Base-by-base conservation (phyloP, 2,329 filamentous ascomycete species). In the Verticillium longisporum region DNA sequence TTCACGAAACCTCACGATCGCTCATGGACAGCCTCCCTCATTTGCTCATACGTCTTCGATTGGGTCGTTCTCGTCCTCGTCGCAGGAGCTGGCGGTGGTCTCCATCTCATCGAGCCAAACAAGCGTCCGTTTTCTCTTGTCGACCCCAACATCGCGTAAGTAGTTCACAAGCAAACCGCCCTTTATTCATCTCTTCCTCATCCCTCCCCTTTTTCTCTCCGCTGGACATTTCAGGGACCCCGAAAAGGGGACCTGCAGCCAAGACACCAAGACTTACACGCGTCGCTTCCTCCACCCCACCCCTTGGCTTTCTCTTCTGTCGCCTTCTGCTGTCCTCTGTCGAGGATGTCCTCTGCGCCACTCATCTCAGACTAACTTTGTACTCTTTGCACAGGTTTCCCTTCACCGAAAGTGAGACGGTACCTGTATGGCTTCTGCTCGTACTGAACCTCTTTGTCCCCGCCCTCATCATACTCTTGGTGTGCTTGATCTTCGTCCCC, bases 91-190 rank as follows among this genome's bases (percentile, higher is more conserved):
- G 87, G 83, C 60, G 82, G 75, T 58, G 80, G 79, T n/a, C 82
- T 91, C 67, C 83, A 83, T 59, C 78, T 74, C 57, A 76, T 88
- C 59, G 77, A 80, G 18, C 89, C 89, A 2, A 88, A 86, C 68
- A 85, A 86, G 68, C 82, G 87, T 50, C 86, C 88, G 0, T 94
- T 95, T 74, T 88, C 86, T 18, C 82, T 91, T 14, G 69, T 73
- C 38, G 88, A 97, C 69, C 85, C 88, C 26, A 83, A 85, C 63
- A 96, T 97, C 69, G 90, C 91, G 83, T 86, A 73, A 61, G 81
- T 61, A 9, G 4, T 41, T 14, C 13, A 37, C 36, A 37, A 14
- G 34, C 34, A 36, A 3, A 41, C 15, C 15, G 13, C 37, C 13
- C 4, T 14, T 41, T 4, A 41, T n/a, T 14, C 3, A 14, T 4